A percentile compares a stretch with the other conserved stretches of the same genome.
These are phyloP conservation scores for Zostera marina DNA, from an alignment of 116 monocot species.

Conservation along the genomic window DNA sequence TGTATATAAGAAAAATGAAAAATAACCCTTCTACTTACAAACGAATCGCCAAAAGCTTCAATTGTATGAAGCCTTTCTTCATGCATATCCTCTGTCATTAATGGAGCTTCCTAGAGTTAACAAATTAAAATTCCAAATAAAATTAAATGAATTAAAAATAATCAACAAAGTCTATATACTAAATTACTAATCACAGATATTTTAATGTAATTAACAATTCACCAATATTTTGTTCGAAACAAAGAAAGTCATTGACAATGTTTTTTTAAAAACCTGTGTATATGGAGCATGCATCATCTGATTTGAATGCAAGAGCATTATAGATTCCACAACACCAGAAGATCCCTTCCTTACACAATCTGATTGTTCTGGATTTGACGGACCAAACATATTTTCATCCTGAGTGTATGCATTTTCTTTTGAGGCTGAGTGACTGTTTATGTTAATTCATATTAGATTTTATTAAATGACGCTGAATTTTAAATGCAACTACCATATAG, in stretches of 20 bases:
- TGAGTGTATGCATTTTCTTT: conserved; percentile 9
- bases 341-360: conserved; percentile 47
- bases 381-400: conserved; percentile 7
- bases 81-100: conserved; percentile 99
- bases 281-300: conserved; percentile 81
- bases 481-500: background rate
- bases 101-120: conserved; percentile 57
- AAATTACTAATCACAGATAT: background rate
- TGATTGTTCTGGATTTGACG: conserved; percentile 13
- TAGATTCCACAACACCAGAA: conserved; percentile 39
- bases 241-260: background rate
- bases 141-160: background rate
- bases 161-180: background rate
- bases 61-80: conserved; percentile 83
- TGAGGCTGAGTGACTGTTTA: conserved; percentile 1
- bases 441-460: background rate
- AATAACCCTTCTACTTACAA: conserved; percentile 35
- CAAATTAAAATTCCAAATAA: background rate
- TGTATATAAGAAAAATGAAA: background rate
- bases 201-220: background rate
- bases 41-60: conserved; percentile 75
- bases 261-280: conserved; percentile 44
- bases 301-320: conserved; percentile 79
- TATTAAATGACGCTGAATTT: background rate
- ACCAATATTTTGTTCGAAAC: background rate